phyloP scores from a whole-genome alignment of 352 stramenopile genomes.

The Globisporangium paddicum region DNA sequence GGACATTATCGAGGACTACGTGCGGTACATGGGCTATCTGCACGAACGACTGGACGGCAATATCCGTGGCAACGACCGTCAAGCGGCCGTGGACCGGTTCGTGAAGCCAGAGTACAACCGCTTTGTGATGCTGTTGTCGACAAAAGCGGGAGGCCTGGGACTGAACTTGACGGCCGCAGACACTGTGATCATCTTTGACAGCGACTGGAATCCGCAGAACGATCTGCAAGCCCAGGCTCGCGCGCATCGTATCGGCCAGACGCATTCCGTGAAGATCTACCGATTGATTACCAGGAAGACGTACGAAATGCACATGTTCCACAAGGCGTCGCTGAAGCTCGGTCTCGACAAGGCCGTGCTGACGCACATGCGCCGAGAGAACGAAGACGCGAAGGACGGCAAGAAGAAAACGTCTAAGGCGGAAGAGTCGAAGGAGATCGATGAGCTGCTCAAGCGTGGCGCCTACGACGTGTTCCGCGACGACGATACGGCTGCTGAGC shows the following conservation, averaged over 20 bases:
- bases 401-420: conserved; percentile 72
- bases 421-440: conserved; percentile 88
- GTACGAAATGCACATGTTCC: conserved; percentile 96
- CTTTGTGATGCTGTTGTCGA: conserved; percentile 98
- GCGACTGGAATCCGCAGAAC: conserved; percentile 98
- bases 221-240: conserved; percentile 94
- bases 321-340: conserved; percentile 90
- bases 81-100: conserved; percentile 84
- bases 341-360: conserved; percentile 92
- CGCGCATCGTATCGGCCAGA: conserved; percentile 90
- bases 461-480: conserved; percentile 92
- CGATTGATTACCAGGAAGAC: conserved; percentile 88
- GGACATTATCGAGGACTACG: conserved; percentile 99
- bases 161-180: conserved; percentile 93
- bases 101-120: conserved; percentile 90
- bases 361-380: conserved; percentile 87
- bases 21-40: conserved; percentile 88
- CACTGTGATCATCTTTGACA: conserved; percentile 98
- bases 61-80: conserved; percentile 90
- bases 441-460: conserved; percentile 89
- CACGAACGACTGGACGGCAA: conserved; percentile 98
- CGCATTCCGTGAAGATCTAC: conserved; percentile 89
- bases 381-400: conserved; percentile 63
- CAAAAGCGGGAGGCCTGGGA: conserved; percentile 93
- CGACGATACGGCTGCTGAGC: conserved; percentile 88